These are phyloP conservation scores for Sutorius australiensis DNA, from an alignment of 768 basidiomycete genomes.

Conservation along the genomic window DNA sequence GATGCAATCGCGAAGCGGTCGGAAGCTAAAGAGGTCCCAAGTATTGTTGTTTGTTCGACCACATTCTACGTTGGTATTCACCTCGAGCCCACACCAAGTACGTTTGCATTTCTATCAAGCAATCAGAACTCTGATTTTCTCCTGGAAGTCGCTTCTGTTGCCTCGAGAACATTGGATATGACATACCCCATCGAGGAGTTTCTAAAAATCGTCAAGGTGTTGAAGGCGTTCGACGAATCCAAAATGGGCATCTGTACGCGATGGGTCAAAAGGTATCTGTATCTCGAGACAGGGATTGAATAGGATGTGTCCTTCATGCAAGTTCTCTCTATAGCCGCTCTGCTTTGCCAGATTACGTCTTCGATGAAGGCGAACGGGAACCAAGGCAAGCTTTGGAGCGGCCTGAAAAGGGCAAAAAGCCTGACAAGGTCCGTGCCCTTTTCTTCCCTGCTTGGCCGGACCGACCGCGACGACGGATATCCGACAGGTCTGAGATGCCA, in stretches of 20 bases:
- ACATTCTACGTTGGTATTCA: slow-evolving; percentile 97
- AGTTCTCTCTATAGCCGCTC: slow-evolving; percentile 46
- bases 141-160: slow-evolving; percentile 63
- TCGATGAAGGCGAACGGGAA: slow-evolving; percentile 77
- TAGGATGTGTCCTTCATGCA: slow-evolving; percentile 20
- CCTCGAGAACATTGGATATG: slow-evolving; percentile 86
- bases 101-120: slow-evolving; percentile 29
- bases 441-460: slow-evolving; percentile 6
- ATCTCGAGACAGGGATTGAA: slow-evolving; percentile 11
- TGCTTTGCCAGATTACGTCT: slow-evolving; percentile 75
- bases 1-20: slow-evolving; percentile 68
- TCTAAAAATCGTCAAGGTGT: slow-evolving; percentile 86
- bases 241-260: slow-evolving; percentile 94
- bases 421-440: slow-evolving; percentile 51
- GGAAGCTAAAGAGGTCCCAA: slow-evolving; percentile 72
- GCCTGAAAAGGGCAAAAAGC: slow-evolving; percentile 57
- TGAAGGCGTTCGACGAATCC: slow-evolving; percentile 90
- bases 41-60: slow-evolving; percentile 85
- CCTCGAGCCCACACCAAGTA: slow-evolving; percentile 88
- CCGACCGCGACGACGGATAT: slow-evolving; percentile 31
- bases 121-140: slow-evolving; percentile 13
- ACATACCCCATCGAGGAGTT: slow-evolving; percentile 97
- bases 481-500: slow-evolving; percentile 40
- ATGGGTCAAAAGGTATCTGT: slow-evolving; percentile 78
- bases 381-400: slow-evolving; percentile 69